Percentiles rank a stretch among this genome's conserved stretches.
These are phyloP conservation scores for Stentor roeselii DNA, from an alignment of 73 alveolate species.

Conservation along the genomic window DNA sequence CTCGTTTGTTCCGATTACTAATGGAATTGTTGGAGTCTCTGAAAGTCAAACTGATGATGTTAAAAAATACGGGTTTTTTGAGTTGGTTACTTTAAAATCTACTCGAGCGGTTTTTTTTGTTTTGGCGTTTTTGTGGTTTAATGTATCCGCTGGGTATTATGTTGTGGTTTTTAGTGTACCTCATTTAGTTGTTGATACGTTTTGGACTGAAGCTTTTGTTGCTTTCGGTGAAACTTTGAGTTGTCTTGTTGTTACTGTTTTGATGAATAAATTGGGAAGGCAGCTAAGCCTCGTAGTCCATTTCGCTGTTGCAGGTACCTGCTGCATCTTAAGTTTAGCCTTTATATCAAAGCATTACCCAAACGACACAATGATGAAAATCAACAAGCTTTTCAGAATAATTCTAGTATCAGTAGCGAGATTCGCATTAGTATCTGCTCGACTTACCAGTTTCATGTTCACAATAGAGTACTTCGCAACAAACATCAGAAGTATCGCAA, in stretches of 20 bases:
- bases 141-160: too few species aligned
- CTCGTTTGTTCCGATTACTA: background rate
- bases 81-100: background rate
- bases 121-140: too few species aligned
- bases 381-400: background rate
- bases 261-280: background rate
- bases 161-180: too few species aligned
- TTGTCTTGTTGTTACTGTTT: background rate
- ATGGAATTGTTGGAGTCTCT: background rate
- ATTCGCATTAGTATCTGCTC: background rate
- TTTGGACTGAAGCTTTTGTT: background rate
- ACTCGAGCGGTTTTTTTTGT: too few species aligned
- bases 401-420: background rate
- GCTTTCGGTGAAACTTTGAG: background rate
- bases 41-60: background rate
- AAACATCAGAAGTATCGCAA: background rate
- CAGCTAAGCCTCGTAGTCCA: background rate
- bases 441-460: background rate
- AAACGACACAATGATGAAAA: background rate
- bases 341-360: background rate
- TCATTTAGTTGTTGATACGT: too few species aligned
- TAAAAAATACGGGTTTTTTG: background rate
- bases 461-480: background rate
- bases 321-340: background rate
- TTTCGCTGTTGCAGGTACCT: background rate